Evolutionary conservation across 1,284 basidiomycete genomes (phyloP).

Genomic region (Irpex sp.): DNA sequence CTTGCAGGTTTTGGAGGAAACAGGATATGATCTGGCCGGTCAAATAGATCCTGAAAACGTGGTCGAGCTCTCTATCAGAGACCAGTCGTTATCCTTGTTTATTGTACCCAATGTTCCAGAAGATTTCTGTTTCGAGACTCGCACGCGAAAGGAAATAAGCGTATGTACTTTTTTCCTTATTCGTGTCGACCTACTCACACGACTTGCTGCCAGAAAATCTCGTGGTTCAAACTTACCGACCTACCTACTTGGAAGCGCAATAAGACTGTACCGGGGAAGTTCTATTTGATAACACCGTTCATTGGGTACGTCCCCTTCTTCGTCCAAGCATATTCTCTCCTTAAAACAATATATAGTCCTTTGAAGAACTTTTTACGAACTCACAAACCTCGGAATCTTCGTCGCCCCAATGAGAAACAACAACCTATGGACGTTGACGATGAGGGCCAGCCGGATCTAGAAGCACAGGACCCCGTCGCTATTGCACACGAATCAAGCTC

Average conservation of each 20-base stretch:
- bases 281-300: slow-evolving; percentile 96
- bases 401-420: slow-evolving; percentile 26
- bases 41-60: slow-evolving; percentile 67
- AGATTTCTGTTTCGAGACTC: slow-evolving; percentile 85
- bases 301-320: slow-evolving; percentile 59
- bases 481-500: slow-evolving; percentile 56
- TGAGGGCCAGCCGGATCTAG: slow-evolving; percentile 13
- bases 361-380: slow-evolving; percentile 55
- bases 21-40: slow-evolving; percentile 80
- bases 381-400: slow-evolving; percentile 29
- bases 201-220: slow-evolving; percentile 68
- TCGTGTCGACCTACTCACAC: slow-evolving; percentile 1
- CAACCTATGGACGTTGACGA: slow-evolving; percentile 15
- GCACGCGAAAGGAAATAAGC: slow-evolving; percentile 97
- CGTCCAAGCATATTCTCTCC: slow-evolving; percentile 8
- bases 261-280: slow-evolving; percentile 70
- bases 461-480: slow-evolving; percentile 15
- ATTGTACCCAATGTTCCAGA: slow-evolving; percentile 91
- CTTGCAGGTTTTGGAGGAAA: slow-evolving; percentile 87
- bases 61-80: slow-evolving; percentile 85
- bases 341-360: slow-evolving; percentile 35
- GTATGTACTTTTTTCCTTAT: slow-evolving; percentile 44
- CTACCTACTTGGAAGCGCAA: slow-evolving; percentile 92
- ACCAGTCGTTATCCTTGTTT: slow-evolving; percentile 87
- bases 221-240: slow-evolving; percentile 91